These are phyloP conservation scores for Penicillium brevicompactum DNA, from an alignment of 2,329 filamentous ascomycete genomes.

Conservation along the genomic window DNA sequence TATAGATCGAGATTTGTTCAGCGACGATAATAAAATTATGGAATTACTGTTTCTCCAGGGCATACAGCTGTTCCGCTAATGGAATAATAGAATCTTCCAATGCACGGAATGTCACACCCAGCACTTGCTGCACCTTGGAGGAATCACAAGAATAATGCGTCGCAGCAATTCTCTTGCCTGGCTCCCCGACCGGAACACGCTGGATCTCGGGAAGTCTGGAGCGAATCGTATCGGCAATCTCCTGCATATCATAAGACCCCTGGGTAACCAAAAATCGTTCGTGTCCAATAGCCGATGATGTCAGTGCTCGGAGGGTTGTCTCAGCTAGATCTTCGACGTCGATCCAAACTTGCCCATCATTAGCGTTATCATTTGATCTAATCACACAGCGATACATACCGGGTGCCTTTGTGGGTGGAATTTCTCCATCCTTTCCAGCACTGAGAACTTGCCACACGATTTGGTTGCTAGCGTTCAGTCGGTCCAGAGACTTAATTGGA, in stretches of 20 bases:
- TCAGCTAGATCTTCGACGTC: constrained; percentile 26
- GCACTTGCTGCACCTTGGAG: constrained; percentile 48
- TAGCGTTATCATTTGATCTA: neutral
- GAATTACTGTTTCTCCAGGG: constrained; percentile 10
- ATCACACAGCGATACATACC: constrained; percentile 3
- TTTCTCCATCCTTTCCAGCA: constrained; percentile 19
- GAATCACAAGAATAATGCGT: constrained; percentile 50
- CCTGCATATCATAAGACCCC: constrained; percentile 31
- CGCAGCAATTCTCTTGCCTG: constrained; percentile 24
- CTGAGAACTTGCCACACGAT: constrained; percentile 33
- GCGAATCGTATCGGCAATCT: constrained; percentile 32
- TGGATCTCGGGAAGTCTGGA: constrained; percentile 13
- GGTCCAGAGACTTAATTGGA: constrained; percentile 17
- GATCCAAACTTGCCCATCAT: constrained; percentile 22
- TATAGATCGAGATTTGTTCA: too few relatives aligned
- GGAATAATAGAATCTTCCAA: constrained; percentile 23
- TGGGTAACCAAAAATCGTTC: constrained; percentile 30
- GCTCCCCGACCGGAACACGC: constrained; percentile 24
- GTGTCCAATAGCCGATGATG: constrained; percentile 13
- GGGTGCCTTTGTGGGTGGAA: constrained; percentile 29
- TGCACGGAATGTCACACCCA: constrained; percentile 42
- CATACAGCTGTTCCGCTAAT: constrained; percentile 25
- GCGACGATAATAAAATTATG: too few relatives aligned
- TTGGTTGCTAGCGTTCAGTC: constrained; percentile 32
- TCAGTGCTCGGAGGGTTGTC: constrained; percentile 18